Evolutionary conservation across 164 flowering plant species (phyloP).

Genomic region (Buxus sempervirens): DNA sequence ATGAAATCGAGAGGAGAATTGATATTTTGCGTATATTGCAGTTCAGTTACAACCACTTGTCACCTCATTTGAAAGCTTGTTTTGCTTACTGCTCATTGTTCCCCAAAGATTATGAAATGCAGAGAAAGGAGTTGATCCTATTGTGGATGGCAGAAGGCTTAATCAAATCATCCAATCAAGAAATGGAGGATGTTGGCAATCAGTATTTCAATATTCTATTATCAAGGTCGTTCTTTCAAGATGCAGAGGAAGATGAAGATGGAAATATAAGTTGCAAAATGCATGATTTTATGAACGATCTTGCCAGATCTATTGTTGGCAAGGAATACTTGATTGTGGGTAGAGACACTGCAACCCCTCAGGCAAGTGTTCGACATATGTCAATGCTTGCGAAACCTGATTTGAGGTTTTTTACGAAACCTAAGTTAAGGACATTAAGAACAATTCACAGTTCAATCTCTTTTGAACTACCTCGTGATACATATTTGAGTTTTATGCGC

Average conservation of each 20-base stretch:
- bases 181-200: conserved; percentile 10
- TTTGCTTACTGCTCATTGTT: conserved; percentile 18
- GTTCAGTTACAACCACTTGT: conserved; percentile 18
- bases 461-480: neutral
- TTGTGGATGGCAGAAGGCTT: conserved; percentile 10
- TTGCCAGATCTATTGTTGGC: conserved; percentile 3
- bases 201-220: conserved; percentile 5
- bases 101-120: conserved; percentile 8
- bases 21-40: conserved; percentile 8
- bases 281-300: conserved; percentile 21
- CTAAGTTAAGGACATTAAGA: neutral
- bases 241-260: neutral
- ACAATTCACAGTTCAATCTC: neutral
- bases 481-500: neutral
- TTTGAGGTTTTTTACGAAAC: neutral
- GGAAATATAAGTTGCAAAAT: neutral
- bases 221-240: conserved; percentile 17
- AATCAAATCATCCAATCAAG: neutral
- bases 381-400: neutral
- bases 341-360: neutral
- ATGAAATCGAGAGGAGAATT: conserved; percentile 1
- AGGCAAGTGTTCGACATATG: neutral
- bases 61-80: conserved; percentile 11
- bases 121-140: conserved; percentile 7
- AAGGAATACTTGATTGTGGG: neutral